Conservation (phyloP, 345 rosid genomes). For the Gossypium bickii region DNA sequence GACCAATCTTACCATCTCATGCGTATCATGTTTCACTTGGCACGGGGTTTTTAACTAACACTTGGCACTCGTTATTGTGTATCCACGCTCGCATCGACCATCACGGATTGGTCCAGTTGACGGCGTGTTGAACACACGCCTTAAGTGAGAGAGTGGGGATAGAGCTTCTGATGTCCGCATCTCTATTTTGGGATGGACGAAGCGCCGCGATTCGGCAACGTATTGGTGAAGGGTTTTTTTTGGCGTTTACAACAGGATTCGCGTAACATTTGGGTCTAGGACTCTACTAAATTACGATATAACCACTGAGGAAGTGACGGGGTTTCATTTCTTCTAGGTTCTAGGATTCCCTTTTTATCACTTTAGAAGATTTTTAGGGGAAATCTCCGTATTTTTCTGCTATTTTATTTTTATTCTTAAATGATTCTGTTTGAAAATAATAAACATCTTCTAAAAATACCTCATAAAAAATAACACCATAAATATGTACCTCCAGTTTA, state of each 20-base stretch:
- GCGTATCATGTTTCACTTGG: conserved; percentile 27
- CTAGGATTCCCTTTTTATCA: background rate
- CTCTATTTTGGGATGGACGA: background rate
- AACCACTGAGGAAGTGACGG: conserved; percentile 3
- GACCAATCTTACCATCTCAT: conserved; percentile 28
- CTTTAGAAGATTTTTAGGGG: background rate
- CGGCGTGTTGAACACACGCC: background rate
- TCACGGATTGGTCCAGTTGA: background rate
- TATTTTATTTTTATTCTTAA: background rate
- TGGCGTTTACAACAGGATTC: background rate
- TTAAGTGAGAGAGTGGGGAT: background rate
- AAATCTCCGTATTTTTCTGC: background rate
- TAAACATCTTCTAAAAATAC: no score
- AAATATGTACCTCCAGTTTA: no score
- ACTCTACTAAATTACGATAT: background rate
- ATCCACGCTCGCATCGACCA: background rate
- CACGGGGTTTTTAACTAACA: background rate
- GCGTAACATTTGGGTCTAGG: background rate
- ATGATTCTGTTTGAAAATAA: no score
- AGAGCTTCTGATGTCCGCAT: background rate
- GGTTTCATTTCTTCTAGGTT: background rate
- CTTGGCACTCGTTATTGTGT: background rate
- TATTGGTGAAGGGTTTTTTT: background rate
- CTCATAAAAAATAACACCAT: no score
- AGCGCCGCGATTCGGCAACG: conserved; percentile 16